phyloP scores from a whole-genome alignment of 73 alveolate genomes.

The Stentor coeruleus region DNA sequence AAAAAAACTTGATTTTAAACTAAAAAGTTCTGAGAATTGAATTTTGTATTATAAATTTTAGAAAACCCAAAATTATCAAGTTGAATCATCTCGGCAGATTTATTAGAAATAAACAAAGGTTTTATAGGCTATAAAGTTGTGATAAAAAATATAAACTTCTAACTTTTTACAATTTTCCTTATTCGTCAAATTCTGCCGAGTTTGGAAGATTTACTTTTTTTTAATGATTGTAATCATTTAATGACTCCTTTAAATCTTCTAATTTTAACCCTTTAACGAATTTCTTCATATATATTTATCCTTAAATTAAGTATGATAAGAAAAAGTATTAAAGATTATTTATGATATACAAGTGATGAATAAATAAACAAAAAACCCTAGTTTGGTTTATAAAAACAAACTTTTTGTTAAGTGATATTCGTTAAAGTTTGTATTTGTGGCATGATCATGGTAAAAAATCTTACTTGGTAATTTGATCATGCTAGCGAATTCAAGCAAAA shows the following conservation, averaged over 20 bases:
- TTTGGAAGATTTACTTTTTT: slow-evolving; percentile 77
- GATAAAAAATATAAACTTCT: slow-evolving; percentile 61
- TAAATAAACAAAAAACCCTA: slow-evolving; percentile 24
- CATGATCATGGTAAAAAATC: slow-evolving; percentile 32
- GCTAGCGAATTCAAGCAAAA: slow-evolving; percentile 73
- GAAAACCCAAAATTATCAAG: too few species aligned
- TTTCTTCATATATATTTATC: slow-evolving; percentile 60
- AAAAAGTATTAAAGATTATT: slow-evolving; percentile 86
- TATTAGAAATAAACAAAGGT: too few species aligned
- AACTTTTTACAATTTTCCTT: slow-evolving; percentile 64
- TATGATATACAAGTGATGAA: slow-evolving; percentile 53
- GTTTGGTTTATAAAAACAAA: slow-evolving; percentile 28
- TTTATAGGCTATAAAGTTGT: slow-evolving; percentile 53
- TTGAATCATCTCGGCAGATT: too few species aligned
- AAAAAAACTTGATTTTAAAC: too few species aligned
- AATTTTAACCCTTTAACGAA: slow-evolving; percentile 52
- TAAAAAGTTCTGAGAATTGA: too few species aligned
- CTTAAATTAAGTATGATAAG: slow-evolving; percentile 67
- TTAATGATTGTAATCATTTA: slow-evolving; percentile 60
- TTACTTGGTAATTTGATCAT: slow-evolving; percentile 93
- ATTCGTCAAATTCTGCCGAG: slow-evolving; percentile 55
- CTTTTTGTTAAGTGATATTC: slow-evolving; percentile 30
- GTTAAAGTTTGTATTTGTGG: slow-evolving; percentile 43
- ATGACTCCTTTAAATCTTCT: slow-evolving; percentile 65
- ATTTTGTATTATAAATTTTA: too few species aligned